phyloP scores from a whole-genome alignment of 805 yeast species.

The Metschnikowia kofuensis region DNA sequence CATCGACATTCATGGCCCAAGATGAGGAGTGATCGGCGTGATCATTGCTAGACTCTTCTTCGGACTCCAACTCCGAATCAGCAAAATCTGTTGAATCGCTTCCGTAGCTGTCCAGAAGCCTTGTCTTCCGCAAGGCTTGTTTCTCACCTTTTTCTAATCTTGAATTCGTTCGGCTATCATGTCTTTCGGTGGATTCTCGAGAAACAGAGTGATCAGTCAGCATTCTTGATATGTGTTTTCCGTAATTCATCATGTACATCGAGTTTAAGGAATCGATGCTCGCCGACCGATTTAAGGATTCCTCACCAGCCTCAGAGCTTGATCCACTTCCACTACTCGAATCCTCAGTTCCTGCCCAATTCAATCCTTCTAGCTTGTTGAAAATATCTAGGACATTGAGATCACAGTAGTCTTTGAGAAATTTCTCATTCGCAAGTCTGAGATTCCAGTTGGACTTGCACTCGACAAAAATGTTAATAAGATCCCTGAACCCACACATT shows the following conservation, averaged over 20 bases:
- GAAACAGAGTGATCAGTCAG: constrained; percentile 20
- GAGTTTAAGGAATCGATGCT: constrained; percentile 42
- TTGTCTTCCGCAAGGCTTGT: neutral
- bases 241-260: constrained; percentile 36
- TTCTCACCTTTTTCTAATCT: neutral
- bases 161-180: neutral
- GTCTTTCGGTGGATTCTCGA: neutral
- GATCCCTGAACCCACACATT: constrained; percentile 65
- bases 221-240: constrained; percentile 42
- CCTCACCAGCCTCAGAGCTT: constrained; percentile 15
- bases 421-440: constrained; percentile 49
- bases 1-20: constrained; percentile 33
- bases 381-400: constrained; percentile 43
- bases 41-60: constrained; percentile 25
- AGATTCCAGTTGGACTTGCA: constrained; percentile 60
- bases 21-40: constrained; percentile 1
- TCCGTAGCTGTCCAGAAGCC: constrained; percentile 4
- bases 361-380: constrained; percentile 22
- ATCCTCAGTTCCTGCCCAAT: constrained; percentile 10
- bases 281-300: constrained; percentile 26
- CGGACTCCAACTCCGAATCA: constrained; percentile 35
- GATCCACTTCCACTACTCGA: constrained; percentile 9
- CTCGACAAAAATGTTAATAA: constrained; percentile 58
- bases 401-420: constrained; percentile 42
- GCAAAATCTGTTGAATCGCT: constrained; percentile 27